phyloP scores from a whole-genome alignment of 768 basidiomycete species.

The Lentinus brumalis region DNA sequence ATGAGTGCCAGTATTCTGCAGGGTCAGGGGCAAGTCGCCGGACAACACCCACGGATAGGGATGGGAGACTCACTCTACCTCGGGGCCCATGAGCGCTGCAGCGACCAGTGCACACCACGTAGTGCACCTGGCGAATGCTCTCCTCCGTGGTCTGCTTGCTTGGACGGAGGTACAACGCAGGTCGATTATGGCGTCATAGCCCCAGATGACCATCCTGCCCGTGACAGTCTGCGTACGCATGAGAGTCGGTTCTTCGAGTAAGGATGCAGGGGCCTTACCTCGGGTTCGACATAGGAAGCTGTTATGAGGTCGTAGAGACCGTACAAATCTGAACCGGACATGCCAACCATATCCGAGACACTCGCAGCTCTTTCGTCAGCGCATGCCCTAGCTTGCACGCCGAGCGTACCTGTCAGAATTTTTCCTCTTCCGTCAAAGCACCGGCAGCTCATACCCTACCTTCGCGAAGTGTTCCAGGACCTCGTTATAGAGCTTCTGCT shows the following conservation, averaged over 20 bases:
- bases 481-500: slow-evolving; percentile 51
- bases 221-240: slow-evolving; percentile 59
- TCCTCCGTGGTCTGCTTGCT: slow-evolving; percentile 80
- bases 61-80: slow-evolving; percentile 65
- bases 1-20: slow-evolving; percentile 66
- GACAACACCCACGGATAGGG: neutral
- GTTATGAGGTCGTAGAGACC: slow-evolving; percentile 67
- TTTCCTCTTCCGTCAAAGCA: slow-evolving; percentile 62
- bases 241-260: neutral
- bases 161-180: slow-evolving; percentile 68
- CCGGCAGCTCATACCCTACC: slow-evolving; percentile 56
- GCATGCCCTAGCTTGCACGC: neutral
- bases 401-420: slow-evolving; percentile 69
- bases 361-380: neutral
- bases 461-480: slow-evolving; percentile 62
- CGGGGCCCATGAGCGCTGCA: slow-evolving; percentile 84
- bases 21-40: neutral
- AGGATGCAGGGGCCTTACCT: slow-evolving; percentile 45
- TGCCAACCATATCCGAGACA: slow-evolving; percentile 70
- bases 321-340: too few species aligned
- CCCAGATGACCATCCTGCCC: slow-evolving; percentile 79
- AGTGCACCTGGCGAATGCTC: slow-evolving; percentile 67
- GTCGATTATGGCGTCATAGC: slow-evolving; percentile 69
- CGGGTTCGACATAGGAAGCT: slow-evolving; percentile 67
- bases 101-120: slow-evolving; percentile 71